Conservation (phyloP, 148 eudicot species). For the Simmondsia chinensis region DNA sequence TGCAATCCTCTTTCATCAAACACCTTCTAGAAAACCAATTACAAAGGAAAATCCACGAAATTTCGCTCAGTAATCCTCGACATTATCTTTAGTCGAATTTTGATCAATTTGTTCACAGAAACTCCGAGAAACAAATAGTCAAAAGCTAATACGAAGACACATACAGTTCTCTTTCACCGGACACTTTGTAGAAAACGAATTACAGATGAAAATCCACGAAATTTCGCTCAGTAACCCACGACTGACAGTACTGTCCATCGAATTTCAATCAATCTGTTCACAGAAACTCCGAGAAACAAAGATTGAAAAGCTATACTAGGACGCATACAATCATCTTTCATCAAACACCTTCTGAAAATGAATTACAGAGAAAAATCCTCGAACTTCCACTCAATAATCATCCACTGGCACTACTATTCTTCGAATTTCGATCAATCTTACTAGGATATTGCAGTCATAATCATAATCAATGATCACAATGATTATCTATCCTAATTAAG, state of each 20-base stretch:
- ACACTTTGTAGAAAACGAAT: slow-evolving; percentile 56
- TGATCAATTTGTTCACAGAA: slow-evolving; percentile 33
- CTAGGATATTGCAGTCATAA: background rate
- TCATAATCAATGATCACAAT: too few relatives aligned
- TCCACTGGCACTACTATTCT: too few relatives aligned
- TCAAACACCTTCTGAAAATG: background rate
- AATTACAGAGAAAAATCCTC: too few relatives aligned
- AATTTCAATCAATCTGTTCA: slow-evolving; percentile 41
- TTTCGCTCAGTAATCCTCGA: slow-evolving; percentile 55
- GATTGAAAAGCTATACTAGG: too few relatives aligned
- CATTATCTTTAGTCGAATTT: slow-evolving; percentile 44
- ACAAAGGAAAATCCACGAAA: slow-evolving; percentile 70
- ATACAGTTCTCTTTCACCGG: slow-evolving; percentile 60
- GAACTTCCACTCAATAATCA: too few relatives aligned
- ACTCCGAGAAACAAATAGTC: background rate
- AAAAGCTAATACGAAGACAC: too few relatives aligned
- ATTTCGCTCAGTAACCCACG: slow-evolving; percentile 50
- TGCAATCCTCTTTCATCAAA: slow-evolving; percentile 57
- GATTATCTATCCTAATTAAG: too few relatives aligned
- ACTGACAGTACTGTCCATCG: slow-evolving; percentile 50
- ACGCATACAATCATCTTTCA: too few relatives aligned
- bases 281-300: background rate
- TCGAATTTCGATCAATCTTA: slow-evolving; percentile 18
- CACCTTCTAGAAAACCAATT: slow-evolving; percentile 59
- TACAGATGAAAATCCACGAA: slow-evolving; percentile 71